Evolutionary conservation across 2,329 filamentous ascomycete genomes (phyloP), one percentile per base, ranked within the genome.

Genomic region (Trichophyton mentagrophytes): DNA sequence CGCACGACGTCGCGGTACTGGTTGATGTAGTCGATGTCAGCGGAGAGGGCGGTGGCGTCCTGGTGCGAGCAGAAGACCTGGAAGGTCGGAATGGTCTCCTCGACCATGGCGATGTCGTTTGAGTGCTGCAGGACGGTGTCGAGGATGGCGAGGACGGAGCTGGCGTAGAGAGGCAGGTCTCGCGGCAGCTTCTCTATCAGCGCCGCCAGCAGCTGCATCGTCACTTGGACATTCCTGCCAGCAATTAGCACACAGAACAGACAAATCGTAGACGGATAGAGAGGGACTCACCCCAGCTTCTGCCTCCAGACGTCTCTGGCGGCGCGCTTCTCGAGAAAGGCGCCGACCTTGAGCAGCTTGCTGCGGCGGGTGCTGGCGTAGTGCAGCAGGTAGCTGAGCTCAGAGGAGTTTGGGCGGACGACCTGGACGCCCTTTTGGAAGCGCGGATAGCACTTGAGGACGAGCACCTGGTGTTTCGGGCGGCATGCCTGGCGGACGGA

Each of bases 331-430:
- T 97, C 91, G 65, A 99, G 81, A 71, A 96, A 99, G 67, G 85
- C 85, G 73, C 90, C 90, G 66, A 99, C 91, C 77, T 99, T 99
- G 70, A 93, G 89, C 68, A 97, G 85, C 80, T 97, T 99, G 75
- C 89, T 92, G 66, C 90, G 86, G 63, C 92, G 89, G 67, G 91
- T 96, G 71, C 89, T 95, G 64, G 89, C 90, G 79, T 99, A 97
- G 81, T 95, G 97, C 60, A 97, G 84, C 65, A 99, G 83, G 73
- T 97, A 97, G 75, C 90, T 95, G 65, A 99, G 84, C 79, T 99
- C 93, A 76, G 90, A 95, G 66, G 90, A 90, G 76, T 97, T 97
- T 51, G 93, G 91, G 76, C 92, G 95, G 70, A 96, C 90, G 69
- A 96, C 90, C 71, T 91, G 87, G 64, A 89, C 86, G 58, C 89